Evolutionary conservation across 1,284 basidiomycete species (phyloP).

Genomic region (Ganoderma leucocontextum): DNA sequence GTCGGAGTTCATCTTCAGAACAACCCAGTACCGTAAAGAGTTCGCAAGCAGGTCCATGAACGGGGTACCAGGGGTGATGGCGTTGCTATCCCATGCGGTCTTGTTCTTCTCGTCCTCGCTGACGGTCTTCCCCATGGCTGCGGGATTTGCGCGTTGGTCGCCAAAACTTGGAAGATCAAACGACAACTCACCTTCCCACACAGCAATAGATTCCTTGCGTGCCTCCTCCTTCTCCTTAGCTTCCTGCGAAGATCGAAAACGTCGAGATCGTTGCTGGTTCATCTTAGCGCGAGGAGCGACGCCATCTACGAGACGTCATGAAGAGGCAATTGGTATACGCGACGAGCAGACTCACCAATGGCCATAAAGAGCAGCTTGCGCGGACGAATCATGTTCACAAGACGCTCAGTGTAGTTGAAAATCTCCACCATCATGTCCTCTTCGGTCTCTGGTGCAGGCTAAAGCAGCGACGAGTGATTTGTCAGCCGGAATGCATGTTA

Average conservation of each 20-base stretch:
- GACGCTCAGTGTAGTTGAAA: conserved; percentile 96
- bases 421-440: conserved; percentile 99
- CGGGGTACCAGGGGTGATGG: conserved; percentile 98
- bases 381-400: conserved; percentile 97
- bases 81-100: conserved; percentile 96
- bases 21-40: conserved; percentile 96
- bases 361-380: conserved; percentile 98
- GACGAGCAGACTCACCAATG: conserved; percentile 69
- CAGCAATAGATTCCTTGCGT: conserved; percentile 77
- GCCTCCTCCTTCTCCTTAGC: conserved; percentile 94
- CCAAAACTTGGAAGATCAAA: not conserved
- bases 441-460: conserved; percentile 96
- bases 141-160: conserved; percentile 11
- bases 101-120: conserved; percentile 88
- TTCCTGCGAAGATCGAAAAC: conserved; percentile 95
- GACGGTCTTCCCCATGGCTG: conserved; percentile 91
- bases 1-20: conserved; percentile 93
- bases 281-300: conserved; percentile 99
- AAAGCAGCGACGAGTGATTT: not conserved
- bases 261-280: conserved; percentile 97
- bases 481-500: not conserved
- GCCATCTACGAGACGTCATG: conserved; percentile 68
- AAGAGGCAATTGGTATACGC: conserved; percentile 1
- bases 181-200: conserved; percentile 80
- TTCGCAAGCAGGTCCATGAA: conserved; percentile 96